Base-by-base conservation (phyloP, 1,284 basidiomycete species). In the Porogramme epimiltina region DNA sequence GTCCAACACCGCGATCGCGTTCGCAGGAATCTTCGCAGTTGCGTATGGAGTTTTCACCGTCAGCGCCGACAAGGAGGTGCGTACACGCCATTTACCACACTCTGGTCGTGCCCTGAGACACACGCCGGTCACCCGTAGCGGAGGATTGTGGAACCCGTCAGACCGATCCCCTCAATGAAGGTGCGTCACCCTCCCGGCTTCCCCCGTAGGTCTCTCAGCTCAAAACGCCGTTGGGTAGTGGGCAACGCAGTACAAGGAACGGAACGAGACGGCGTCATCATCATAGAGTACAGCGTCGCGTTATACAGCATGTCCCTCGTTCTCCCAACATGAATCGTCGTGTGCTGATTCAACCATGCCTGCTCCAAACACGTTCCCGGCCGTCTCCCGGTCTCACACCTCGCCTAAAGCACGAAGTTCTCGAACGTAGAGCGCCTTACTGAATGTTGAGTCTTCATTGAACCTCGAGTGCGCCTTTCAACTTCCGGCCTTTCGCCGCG, bases 1-100 rank as follows among this genome's bases (percentile, higher is more conserved):
- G 45, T 66, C 77, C 19, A 89, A 89, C 69, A 89, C 86, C 1
- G 77, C 78, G 0, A 76, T 89, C 39, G 74, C 79, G 2, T 78
- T 80, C 61, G 70, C 72, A 45, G 85, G 85, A 13, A 84, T 89
- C 49, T 61, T 82, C 42, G 75, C 72, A 3, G 65, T 81, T n/a
- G 78, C 79, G 15, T 86, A 80, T 55, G 80, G 73, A 9, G 76
- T 79, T 9, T 88, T 81, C 79, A 75, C 70, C 37, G 65, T 86
- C 46, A 87, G 85, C 57, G 82, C 84, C 11, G 80, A 80, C 47
- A 75, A 77, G 56, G 86, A 89, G 79, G 86, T 86, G 55, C 61
- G 74, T 63, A 10, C 16, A 11, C n/a, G n/a, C n/a, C n/a, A n/a
- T n/a, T n/a, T n/a, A n/a, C n/a, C n/a, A 18, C 3, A 37, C 33